Evolutionary conservation across 1,284 basidiomycete genomes (phyloP).

Genomic region (Naganishia sp.): DNA sequence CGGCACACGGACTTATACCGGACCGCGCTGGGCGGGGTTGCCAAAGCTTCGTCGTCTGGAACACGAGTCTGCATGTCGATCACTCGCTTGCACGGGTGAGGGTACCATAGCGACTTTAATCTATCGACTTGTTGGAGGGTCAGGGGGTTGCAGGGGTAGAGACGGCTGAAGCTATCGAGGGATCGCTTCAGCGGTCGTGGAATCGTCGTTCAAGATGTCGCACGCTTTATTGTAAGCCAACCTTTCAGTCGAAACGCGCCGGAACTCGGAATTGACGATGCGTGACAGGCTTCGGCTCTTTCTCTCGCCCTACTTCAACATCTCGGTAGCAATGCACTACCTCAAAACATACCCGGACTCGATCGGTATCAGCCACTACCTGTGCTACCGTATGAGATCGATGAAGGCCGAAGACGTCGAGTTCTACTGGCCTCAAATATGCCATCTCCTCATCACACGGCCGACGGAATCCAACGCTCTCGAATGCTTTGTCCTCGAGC

Average conservation of each 20-base stretch:
- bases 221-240: conserved; percentile 42
- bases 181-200: not conserved
- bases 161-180: not conserved
- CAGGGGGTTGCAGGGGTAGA: not conserved
- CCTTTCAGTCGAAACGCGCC: not conserved
- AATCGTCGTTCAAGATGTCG: conserved; percentile 38
- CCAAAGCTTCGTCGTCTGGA: too few species aligned
- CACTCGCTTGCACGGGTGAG: not conserved
- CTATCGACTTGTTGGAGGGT: not conserved
- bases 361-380: conserved; percentile 94
- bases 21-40: too few species aligned
- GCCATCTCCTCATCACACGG: conserved; percentile 86
- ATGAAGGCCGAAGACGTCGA: conserved; percentile 78
- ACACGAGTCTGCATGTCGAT: too few species aligned
- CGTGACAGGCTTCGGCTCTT: conserved; percentile 69
- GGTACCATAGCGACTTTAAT: not conserved
- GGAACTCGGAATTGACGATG: not conserved
- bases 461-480: conserved; percentile 86
- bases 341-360: conserved; percentile 85
- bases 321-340: conserved; percentile 86
- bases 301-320: conserved; percentile 85
- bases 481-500: conserved; percentile 85
- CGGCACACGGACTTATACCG: too few species aligned
- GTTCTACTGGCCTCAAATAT: conserved; percentile 96
- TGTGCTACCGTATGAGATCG: conserved; percentile 76